A percentile compares a stretch with the other conserved stretches of the same genome.
Conservation (phyloP, 352 stramenopile species). For the Globisporangium irregulare region DNA sequence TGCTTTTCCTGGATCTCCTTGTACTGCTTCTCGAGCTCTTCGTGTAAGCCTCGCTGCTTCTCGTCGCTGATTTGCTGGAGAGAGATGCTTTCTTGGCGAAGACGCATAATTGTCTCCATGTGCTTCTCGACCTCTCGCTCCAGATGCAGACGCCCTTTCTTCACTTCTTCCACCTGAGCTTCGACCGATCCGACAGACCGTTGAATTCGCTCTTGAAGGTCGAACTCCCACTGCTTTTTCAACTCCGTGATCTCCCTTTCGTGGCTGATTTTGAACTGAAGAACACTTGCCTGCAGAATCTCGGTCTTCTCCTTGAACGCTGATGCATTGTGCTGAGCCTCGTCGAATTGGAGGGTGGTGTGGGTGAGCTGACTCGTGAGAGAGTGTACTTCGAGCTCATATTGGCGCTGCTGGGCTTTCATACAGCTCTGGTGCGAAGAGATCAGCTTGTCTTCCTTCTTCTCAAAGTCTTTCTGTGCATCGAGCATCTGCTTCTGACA, state of each 20-base stretch:
- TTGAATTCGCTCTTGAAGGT: slow-evolving; percentile 53
- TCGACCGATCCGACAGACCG: slow-evolving; percentile 53
- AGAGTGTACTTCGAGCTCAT: slow-evolving; percentile 34
- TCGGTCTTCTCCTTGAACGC: slow-evolving; percentile 48
- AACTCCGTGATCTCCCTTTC: slow-evolving; percentile 50
- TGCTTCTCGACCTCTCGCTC: slow-evolving; percentile 70
- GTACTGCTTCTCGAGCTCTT: slow-evolving; percentile 37
- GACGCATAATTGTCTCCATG: slow-evolving; percentile 38
- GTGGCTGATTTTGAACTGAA: slow-evolving; percentile 53
- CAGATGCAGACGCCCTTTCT: slow-evolving; percentile 49
- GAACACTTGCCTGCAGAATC: slow-evolving; percentile 35
- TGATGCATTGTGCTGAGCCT: slow-evolving; percentile 24
- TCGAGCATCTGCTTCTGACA: slow-evolving; percentile 56
- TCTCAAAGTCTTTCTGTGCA: slow-evolving; percentile 36
- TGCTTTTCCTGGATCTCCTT: slow-evolving; percentile 46
- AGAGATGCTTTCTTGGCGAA: slow-evolving; percentile 59
- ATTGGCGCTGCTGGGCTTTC: slow-evolving; percentile 31
- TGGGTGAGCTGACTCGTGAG: slow-evolving; percentile 49
- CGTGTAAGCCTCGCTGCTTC: slow-evolving; percentile 25
- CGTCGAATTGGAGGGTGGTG: slow-evolving; percentile 33
- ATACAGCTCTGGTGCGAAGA: slow-evolving; percentile 36
- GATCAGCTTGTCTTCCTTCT: slow-evolving; percentile 35
- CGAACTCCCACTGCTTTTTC: slow-evolving; percentile 50
- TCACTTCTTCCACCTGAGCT: slow-evolving; percentile 62
- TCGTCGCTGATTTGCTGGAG: slow-evolving; percentile 45